A percentile compares a stretch with the other conserved stretches of the same genome.
These are phyloP conservation scores for Pseudocercospora musae DNA, from an alignment of 2,329 filamentous ascomycete genomes.

Conservation along the genomic window DNA sequence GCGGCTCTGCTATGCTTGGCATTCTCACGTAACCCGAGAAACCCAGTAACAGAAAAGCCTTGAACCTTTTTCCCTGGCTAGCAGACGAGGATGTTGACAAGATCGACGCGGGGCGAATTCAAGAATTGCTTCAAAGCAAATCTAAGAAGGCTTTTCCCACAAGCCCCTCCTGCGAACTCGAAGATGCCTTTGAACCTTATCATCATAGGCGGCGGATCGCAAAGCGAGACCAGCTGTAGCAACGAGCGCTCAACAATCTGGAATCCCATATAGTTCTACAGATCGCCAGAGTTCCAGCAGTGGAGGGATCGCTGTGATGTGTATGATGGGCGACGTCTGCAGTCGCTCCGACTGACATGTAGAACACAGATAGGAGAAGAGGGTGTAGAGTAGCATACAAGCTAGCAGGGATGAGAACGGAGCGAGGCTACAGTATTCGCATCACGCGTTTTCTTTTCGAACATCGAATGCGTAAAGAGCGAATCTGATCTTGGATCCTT, in stretches of 20 bases:
- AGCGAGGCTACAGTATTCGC: not conserved
- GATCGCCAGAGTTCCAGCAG: slow-evolving; percentile 1
- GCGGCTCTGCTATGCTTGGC: too few species aligned
- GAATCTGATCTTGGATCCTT: not conserved
- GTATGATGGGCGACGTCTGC: not conserved
- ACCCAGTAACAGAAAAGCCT: not conserved
- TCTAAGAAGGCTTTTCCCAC: too few species aligned
- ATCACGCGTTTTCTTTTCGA: not conserved
- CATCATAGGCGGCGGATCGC: slow-evolving; percentile 9
- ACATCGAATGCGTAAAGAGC: not conserved
- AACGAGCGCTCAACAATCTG: not conserved
- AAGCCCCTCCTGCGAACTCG: not conserved
- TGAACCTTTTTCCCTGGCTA: not conserved
- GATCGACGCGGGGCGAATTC: not conserved
- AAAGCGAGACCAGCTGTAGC: slow-evolving; percentile 5
- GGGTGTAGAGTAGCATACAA: not conserved
- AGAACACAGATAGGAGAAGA: not conserved
- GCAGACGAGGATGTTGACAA: not conserved
- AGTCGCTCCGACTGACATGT: not conserved
- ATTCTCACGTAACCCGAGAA: too few species aligned
- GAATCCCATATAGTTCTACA: too few species aligned
- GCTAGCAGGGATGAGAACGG: not conserved
- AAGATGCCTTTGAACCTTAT: slow-evolving; percentile 2
- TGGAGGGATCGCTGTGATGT: slow-evolving; percentile 10
- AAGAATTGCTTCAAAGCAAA: too few species aligned